Base-by-base conservation (phyloP, 352 stramenopile genomes). In the Phytophthora fragariae region DNA sequence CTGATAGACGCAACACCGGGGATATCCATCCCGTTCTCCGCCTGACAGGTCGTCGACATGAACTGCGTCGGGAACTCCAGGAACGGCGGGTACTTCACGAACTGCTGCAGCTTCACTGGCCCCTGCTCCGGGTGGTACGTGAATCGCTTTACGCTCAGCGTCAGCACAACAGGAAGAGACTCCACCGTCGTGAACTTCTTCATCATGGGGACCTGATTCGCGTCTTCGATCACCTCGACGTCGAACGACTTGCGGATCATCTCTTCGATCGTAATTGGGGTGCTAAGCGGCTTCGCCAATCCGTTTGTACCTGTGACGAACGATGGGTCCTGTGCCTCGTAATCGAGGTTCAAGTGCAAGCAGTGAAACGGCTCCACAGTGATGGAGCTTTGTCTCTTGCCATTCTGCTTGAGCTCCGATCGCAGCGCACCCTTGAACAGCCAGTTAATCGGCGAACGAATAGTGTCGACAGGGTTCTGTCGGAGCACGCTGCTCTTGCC, bases 311-410 rank as follows among this genome's bases (percentile, higher is more conserved):
- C 75, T 3, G 78, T 77, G 6, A 80, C 61, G 39, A 85, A 85
- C 2, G 64, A 67, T 15, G 73, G 58, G 12, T 82, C 74, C 37
- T 70, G 68, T 10, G 70, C 55, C 52, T 94, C 82, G 61, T 88
- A 83, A 29, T 93, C 86, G 14, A 96, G 75, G 50, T 92, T 94
- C 66, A 96, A 68, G 50, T 96, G 88, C 39, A 96, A 75, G 64
- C 88, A 96, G 65, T 96, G 88, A 60, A 96, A 96, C n/a, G 89
- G 86, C 65, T 96, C 89, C 35, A 96, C 91, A 14, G 88, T 96
- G 55, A 93, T 93, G 14, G 87, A 93, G 60, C 84, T 92, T 50
- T 93, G 83, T 47, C 87, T 88, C 68, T 88, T 90, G 11, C 88
- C 88, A 8, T 58, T 81, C 33, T 93, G 86, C 66, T 91, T 92